Conservation (phyloP, 148 eudicot genomes). For the Spergularia bocconei region DNA sequence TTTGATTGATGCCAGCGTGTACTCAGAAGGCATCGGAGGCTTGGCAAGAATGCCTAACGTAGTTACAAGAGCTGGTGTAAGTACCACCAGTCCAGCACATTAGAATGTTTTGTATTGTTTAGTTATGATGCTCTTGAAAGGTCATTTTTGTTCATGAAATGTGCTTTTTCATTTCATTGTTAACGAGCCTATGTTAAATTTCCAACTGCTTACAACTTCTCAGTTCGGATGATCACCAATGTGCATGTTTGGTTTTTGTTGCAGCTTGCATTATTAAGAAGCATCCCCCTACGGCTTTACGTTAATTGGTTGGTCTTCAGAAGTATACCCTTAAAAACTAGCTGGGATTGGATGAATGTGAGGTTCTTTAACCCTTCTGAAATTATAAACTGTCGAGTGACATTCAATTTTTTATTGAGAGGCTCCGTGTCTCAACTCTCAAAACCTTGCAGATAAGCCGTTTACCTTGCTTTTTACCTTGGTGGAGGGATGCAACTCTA, state of each 20-base stretch:
- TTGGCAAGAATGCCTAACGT: constrained; percentile 55
- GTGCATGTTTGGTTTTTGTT: constrained; percentile 12
- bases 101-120: background rate
- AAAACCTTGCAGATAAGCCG: constrained; percentile 58
- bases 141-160: too few relatives aligned
- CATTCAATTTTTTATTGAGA: background rate
- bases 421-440: background rate
- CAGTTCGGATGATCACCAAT: background rate
- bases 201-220: too few relatives aligned
- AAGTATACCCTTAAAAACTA: constrained; percentile 49
- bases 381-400: background rate
- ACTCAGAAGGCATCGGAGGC: constrained; percentile 71
- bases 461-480: constrained; percentile 80
- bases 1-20: constrained; percentile 88
- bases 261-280: constrained; percentile 71
- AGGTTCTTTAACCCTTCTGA: constrained; percentile 22
- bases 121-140: background rate
- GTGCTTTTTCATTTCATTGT: too few relatives aligned
- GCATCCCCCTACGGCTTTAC: constrained; percentile 66
- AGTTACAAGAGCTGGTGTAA: constrained; percentile 73
- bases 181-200: too few relatives aligned
- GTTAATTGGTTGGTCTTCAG: constrained; percentile 60
- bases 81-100: constrained; percentile 10
- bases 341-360: constrained; percentile 76
- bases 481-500: constrained; percentile 92